Conservation (phyloP, 2,329 filamentous ascomycete species). For the Helicocarpus griseus region DNA sequence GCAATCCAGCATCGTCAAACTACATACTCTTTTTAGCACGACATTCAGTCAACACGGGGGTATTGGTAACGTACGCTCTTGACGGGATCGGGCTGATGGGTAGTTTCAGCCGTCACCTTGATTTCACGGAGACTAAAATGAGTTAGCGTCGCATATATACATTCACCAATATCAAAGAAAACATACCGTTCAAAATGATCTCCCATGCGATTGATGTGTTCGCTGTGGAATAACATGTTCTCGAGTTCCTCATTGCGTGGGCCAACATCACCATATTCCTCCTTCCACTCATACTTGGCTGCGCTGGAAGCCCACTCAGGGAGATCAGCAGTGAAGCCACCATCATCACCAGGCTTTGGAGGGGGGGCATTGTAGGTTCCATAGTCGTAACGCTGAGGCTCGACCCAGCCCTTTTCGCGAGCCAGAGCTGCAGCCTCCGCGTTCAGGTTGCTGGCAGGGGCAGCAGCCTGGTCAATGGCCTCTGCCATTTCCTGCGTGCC, state of each 20-base stretch:
- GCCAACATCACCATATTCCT: slow-evolving; percentile 77
- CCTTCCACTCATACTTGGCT: slow-evolving; percentile 71
- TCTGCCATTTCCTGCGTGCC: not conserved
- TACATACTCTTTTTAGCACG: slow-evolving; percentile 24
- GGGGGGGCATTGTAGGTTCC: slow-evolving; percentile 18
- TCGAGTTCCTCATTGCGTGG: slow-evolving; percentile 64
- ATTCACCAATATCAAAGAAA: not conserved
- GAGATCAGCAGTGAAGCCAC: slow-evolving; percentile 8
- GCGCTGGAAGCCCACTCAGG: slow-evolving; percentile 47
- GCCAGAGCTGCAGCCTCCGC: slow-evolving; percentile 23
- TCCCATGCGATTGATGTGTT: slow-evolving; percentile 45
- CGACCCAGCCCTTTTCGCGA: slow-evolving; percentile 30
- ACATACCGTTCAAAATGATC: slow-evolving; percentile 55
- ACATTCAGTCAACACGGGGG: not conserved
- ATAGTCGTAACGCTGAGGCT: slow-evolving; percentile 30
- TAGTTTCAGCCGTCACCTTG: slow-evolving; percentile 42
- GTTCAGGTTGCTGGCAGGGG: slow-evolving; percentile 13
- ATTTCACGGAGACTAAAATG: slow-evolving; percentile 36
- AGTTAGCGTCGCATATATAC: not conserved
- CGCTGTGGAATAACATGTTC: slow-evolving; percentile 57
- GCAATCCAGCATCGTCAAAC: slow-evolving; percentile 72
- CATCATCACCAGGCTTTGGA: slow-evolving; percentile 14
- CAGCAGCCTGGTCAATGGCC: not conserved
- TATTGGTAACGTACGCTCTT: slow-evolving; percentile 36
- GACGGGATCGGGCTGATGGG: slow-evolving; percentile 39